phyloP scores from a whole-genome alignment of 2,329 filamentous ascomycete genomes.

The Colletotrichum sp. region DNA sequence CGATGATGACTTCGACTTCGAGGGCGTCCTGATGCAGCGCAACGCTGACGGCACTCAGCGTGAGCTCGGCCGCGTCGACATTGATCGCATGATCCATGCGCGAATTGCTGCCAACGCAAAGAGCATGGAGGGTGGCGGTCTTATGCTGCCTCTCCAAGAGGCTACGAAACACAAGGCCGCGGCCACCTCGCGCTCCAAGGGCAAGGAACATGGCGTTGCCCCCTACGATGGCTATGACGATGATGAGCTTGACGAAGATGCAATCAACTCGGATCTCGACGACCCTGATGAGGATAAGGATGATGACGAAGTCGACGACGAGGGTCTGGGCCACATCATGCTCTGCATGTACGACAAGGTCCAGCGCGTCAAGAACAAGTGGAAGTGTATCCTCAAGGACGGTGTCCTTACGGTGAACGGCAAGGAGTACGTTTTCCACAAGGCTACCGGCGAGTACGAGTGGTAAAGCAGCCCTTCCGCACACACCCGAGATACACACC shows the following conservation, averaged over 20 bases:
- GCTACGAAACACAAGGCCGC: constrained; percentile 43
- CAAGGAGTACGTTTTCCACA: constrained; percentile 98
- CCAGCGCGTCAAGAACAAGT: constrained; percentile 98
- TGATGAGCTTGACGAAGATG: constrained; percentile 80
- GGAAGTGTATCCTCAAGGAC: constrained; percentile 98
- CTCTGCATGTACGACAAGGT: constrained; percentile 99
- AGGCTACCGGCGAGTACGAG: constrained; percentile 96
- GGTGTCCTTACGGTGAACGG: constrained; percentile 92
- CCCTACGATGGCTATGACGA: constrained; percentile 71
- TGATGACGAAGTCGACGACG: constrained; percentile 87
- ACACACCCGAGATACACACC: background rate
- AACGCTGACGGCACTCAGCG: constrained; percentile 57
- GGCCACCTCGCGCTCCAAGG: constrained; percentile 21
- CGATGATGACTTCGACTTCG: constrained; percentile 60
- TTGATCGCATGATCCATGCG: constrained; percentile 73
- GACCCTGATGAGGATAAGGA: constrained; percentile 87
- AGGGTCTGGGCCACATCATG: constrained; percentile 87
- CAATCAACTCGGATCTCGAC: constrained; percentile 97
- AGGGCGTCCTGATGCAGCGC: constrained; percentile 64
- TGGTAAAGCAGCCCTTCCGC: constrained; percentile 66
- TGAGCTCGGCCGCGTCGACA: constrained; percentile 64
- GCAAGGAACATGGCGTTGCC: constrained; percentile 36
- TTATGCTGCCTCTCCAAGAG: constrained; percentile 75
- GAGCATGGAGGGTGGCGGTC: constrained; percentile 75
- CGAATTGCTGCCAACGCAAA: constrained; percentile 70